phyloP scores from a whole-genome alignment of 2,329 filamentous ascomycete species.

The Phaeophleospora eucalypticola region DNA sequence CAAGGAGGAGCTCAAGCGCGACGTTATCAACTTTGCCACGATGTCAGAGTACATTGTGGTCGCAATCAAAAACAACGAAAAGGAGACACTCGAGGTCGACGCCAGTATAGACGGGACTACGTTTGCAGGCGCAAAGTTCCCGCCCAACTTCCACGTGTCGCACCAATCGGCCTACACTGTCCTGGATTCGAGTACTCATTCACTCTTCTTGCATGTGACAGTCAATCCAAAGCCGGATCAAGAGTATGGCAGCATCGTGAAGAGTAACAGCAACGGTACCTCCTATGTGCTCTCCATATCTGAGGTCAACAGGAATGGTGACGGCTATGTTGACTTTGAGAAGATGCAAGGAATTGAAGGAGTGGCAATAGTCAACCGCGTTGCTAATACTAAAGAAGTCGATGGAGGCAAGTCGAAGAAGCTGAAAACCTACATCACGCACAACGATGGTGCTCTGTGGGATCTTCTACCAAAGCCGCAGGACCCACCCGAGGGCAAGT shows the following conservation, averaged over 20 bases:
- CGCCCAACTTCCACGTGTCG: slow-evolving; percentile 73
- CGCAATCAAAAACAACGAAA: slow-evolving; percentile 64
- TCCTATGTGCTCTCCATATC: slow-evolving; percentile 82
- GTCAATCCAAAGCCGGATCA: slow-evolving; percentile 62
- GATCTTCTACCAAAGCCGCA: slow-evolving; percentile 66
- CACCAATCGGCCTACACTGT: slow-evolving; percentile 86
- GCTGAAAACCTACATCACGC: slow-evolving; percentile 85
- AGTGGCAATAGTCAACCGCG: slow-evolving; percentile 79
- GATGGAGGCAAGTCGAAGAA: slow-evolving; percentile 66
- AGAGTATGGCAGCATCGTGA: slow-evolving; percentile 82
- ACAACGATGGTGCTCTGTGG: slow-evolving; percentile 95
- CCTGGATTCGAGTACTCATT: slow-evolving; percentile 88
- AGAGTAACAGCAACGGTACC: slow-evolving; percentile 97
- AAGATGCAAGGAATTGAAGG: slow-evolving; percentile 91
- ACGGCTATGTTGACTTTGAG: slow-evolving; percentile 88
- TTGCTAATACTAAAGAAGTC: slow-evolving; percentile 66
- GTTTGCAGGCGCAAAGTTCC: slow-evolving; percentile 83
- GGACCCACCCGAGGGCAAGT: slow-evolving; percentile 62
- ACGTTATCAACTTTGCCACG: slow-evolving; percentile 81
- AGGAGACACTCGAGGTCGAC: slow-evolving; percentile 68
- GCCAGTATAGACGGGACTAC: slow-evolving; percentile 78
- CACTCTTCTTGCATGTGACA: slow-evolving; percentile 89
- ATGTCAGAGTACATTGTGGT: slow-evolving; percentile 97
- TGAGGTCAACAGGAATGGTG: slow-evolving; percentile 73
- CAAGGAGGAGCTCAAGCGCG: slow-evolving; percentile 58